Base-by-base conservation (phyloP, 768 basidiomycete species). In the Tulasnella sp. region DNA sequence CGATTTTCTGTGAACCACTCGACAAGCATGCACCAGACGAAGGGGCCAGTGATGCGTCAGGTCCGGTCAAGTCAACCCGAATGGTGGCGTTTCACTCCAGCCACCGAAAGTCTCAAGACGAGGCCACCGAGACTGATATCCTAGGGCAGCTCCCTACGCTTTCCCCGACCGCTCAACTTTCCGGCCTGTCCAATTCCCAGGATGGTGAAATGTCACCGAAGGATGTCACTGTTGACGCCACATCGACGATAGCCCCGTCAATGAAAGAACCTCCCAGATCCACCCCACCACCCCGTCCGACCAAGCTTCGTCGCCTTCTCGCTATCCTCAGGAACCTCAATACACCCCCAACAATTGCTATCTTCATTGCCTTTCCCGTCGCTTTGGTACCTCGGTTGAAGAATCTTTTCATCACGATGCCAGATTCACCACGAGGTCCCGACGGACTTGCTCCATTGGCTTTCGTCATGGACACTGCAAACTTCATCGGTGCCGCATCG, bases 371-470 rank as follows among this genome's bases (percentile, higher is more conserved):
- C 0, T 75, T 84, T 53, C 71, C 77, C 45, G 75, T 82, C 59
- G 74, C 82, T 1, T 69, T 84, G 19, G 65, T 82, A 1, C 74
- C 75, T 2, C 68, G 71, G 7, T 72, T 84, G 58, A 83, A 84
- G 61, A 79, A 75, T 0, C 71, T 85, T 3, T 84, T 85, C 61
- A 69, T 81, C 1, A 50, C 69, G 2, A 70, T 79, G 2, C 68
- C 73, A 1, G 71, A 72, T 1, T 68, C 71, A 0, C 61, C 74
- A 3, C 42, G 69, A 21, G 79, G 80, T 0, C 83, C 83, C 0
- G 83, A 85, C 61, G 82, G 82, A 0, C 72, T 77, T 59, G 82
- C 84, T 1, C 83, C 83, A 0, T 76, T 85, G 15, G 74, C 78
- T 0, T 75, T 85, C 60, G 41, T 85, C 35, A 63, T 81, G 55